Conservation (phyloP, 768 basidiomycete species). For the Xanthoconium purpureum region DNA sequence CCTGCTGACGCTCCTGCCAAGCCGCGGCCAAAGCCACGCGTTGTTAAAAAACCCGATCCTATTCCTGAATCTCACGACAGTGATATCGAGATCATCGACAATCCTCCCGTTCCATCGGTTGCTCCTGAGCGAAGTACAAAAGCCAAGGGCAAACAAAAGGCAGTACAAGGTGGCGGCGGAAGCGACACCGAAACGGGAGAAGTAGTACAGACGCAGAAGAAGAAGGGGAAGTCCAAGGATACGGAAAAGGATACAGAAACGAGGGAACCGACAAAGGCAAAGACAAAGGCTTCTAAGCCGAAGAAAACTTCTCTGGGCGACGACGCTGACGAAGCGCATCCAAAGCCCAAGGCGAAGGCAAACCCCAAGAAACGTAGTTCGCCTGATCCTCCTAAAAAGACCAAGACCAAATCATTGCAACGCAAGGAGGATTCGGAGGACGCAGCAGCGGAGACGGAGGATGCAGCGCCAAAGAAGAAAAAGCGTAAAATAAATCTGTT, state of each 20-base stretch:
- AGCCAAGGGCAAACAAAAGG: constrained; percentile 41
- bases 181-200: constrained; percentile 20
- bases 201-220: constrained; percentile 31
- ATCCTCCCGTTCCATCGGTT: constrained; percentile 9
- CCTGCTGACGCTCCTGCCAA: constrained; percentile 19
- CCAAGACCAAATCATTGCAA: constrained; percentile 16
- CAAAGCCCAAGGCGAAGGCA: constrained; percentile 18
- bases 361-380: constrained; percentile 19
- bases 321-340: constrained; percentile 10
- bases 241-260: constrained; percentile 18
- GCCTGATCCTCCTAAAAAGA: constrained; percentile 21
- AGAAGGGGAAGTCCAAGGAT: constrained; percentile 19
- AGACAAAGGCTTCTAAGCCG: constrained; percentile 22
- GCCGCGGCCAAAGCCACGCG: constrained; percentile 23
- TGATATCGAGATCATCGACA: constrained; percentile 31
- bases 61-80: constrained; percentile 24
- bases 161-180: constrained; percentile 9
- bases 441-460: constrained; percentile 21
- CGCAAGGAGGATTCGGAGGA: constrained; percentile 18
- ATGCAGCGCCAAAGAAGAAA: constrained; percentile 53
- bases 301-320: constrained; percentile 24
- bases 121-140: constrained; percentile 27
- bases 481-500: constrained; percentile 71
- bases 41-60: constrained; percentile 14
- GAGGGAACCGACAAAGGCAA: constrained; percentile 32